Conservation (phyloP, 768 basidiomycete genomes). For the Sistotremastrum suecicum region DNA sequence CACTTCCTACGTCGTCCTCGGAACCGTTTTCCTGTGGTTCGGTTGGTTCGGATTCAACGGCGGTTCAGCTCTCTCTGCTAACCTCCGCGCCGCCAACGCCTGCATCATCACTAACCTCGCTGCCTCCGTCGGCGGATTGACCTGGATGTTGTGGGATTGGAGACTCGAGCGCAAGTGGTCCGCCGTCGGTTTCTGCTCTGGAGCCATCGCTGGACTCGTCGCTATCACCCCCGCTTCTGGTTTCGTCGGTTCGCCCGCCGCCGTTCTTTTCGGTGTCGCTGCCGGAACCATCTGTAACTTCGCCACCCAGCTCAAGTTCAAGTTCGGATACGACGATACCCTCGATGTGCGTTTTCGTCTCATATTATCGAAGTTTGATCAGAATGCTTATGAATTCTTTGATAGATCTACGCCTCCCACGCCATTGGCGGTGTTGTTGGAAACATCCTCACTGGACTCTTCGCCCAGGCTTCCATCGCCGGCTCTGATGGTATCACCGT, state of each 20-base stretch:
- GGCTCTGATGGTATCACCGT: conserved; percentile 57
- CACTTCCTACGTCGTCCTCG: conserved; percentile 84
- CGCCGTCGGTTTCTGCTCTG: conserved; percentile 90
- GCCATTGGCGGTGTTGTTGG: conserved; percentile 67
- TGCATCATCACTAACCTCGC: conserved; percentile 91
- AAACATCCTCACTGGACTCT: conserved; percentile 76
- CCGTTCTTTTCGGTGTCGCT: conserved; percentile 74
- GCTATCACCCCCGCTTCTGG: conserved; percentile 82
- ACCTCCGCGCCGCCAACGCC: conserved; percentile 75
- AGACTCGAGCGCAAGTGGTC: conserved; percentile 90
- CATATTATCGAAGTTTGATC: not conserved
- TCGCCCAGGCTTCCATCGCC: conserved; percentile 66
- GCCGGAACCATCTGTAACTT: conserved; percentile 83
- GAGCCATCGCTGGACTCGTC: conserved; percentile 81
- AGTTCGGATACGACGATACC: conserved; percentile 62
- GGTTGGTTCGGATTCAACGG: conserved; percentile 97
- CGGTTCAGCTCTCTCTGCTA: conserved; percentile 80
- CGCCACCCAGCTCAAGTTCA: conserved; percentile 88
- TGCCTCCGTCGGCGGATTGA: conserved; percentile 74
- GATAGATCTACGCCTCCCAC: conserved; percentile 80
- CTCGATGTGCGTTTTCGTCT: conserved; percentile 44
- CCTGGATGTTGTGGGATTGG: conserved; percentile 94
- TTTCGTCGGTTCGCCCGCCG: conserved; percentile 69
- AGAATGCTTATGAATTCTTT: not conserved
- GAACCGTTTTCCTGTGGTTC: conserved; percentile 89